Percentiles rank a stretch among this genome's conserved stretches.
Evolutionary conservation across 345 rosid species (phyloP).

Genomic region (Melaleuca quinquenervia): DNA sequence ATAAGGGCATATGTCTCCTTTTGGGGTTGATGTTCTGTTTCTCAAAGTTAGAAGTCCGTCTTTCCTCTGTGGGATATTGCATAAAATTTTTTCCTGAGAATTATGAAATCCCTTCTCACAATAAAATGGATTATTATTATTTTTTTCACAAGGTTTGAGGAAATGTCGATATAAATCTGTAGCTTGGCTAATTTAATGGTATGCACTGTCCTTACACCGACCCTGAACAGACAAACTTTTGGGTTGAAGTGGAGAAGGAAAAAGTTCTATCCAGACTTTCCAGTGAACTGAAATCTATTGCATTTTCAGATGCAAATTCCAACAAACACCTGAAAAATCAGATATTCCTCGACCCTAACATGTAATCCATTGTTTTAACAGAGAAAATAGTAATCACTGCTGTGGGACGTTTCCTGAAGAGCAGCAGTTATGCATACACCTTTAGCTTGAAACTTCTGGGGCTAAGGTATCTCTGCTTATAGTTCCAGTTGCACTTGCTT

Average conservation of each 20-base stretch:
- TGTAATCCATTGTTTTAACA: background rate
- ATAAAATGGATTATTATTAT: background rate
- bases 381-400: background rate
- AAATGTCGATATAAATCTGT: background rate
- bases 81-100: background rate
- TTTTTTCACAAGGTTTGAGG: background rate
- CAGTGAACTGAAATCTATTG: background rate
- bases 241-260: background rate
- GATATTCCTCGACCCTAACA: background rate
- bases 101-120: background rate
- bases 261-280: background rate
- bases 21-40: background rate
- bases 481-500: background rate
- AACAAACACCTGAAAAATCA: background rate
- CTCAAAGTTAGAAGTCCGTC: background rate
- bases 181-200: background rate
- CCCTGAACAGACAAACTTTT: background rate
- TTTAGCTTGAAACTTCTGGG: background rate
- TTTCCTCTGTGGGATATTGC: background rate
- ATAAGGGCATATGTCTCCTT: background rate
- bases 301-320: background rate
- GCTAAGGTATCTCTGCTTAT: background rate
- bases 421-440: background rate
- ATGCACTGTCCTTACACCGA: background rate
- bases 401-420: background rate